Evolutionary conservation across 1,284 basidiomycete genomes (phyloP).

Genomic region (Schizophyllum commune): DNA sequence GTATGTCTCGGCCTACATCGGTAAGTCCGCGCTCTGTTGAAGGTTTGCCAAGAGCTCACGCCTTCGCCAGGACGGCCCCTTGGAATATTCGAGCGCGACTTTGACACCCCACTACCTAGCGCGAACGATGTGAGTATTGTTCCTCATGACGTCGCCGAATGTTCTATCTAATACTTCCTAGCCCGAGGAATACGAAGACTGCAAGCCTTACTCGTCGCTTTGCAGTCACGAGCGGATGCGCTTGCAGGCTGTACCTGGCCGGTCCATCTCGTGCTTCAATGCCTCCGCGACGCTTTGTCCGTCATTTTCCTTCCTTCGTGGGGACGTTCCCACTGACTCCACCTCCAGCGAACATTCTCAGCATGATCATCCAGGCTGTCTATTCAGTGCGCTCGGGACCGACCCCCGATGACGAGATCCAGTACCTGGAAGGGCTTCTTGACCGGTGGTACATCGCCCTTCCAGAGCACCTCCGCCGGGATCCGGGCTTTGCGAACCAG

Average conservation of each 20-base stretch:
- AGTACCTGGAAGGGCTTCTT: conserved; percentile 56
- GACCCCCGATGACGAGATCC: conserved; percentile 50
- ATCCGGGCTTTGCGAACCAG: conserved; percentile 37
- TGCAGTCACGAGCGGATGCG: conserved; percentile 25
- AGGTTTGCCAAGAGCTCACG: background rate
- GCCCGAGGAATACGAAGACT: conserved; percentile 58
- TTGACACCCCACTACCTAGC: conserved; percentile 66
- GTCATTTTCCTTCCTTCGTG: conserved; percentile 19
- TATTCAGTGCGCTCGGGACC: conserved; percentile 61
- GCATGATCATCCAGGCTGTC: conserved; percentile 63
- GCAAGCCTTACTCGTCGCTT: conserved; percentile 35
- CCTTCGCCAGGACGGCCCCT: conserved; percentile 50
- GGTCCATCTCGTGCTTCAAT: conserved; percentile 70
- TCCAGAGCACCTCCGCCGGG: conserved; percentile 60
- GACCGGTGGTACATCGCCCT: conserved; percentile 77
- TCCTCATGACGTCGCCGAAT: conserved; percentile 2
- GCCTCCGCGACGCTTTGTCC: conserved; percentile 64
- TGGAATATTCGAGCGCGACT: conserved; percentile 74
- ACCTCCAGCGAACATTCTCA: conserved; percentile 50
- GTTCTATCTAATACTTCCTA: conserved; percentile 16
- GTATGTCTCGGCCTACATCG: conserved; percentile 77
- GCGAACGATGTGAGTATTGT: conserved; percentile 46
- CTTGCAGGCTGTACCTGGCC: conserved; percentile 34
- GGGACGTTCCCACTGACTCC: conserved; percentile 5
- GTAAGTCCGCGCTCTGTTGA: conserved; percentile 23